Base-by-base conservation (phyloP, 148 eudicot genomes). In the Suaeda aralocaspica region DNA sequence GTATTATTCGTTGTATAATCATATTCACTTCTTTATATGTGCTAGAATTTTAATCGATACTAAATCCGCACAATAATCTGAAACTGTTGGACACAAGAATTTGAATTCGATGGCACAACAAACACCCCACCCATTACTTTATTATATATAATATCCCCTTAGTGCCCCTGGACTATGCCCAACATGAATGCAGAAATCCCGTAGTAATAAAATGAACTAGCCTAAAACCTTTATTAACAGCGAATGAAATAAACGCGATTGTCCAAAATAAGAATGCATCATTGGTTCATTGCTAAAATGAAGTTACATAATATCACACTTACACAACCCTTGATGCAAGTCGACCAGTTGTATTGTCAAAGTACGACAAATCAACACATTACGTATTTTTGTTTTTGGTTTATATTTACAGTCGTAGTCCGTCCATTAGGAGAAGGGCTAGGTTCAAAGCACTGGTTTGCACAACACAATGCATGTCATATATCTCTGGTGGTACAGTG, bases 391-490 rank as follows among this genome's bases (percentile, higher is more conserved):
- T 64, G 22, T 48, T 58, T n/a, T 5, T 19, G 39, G 49, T n/a
- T 9, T 61, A 41, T 31, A 19, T 67, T 34, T 68, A n/a, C n/a
- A n/a, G n/a, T n/a, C n/a, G n/a, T 13, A 55, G 63, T 15, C n/a
- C 72, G 39, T 60, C 46, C 33, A 68, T 12, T 39, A 21, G 33
- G 64, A 29, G n/a, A 21, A 52, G 22, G 31, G 39, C 30, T 16
- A 72, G 75, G 62, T 80, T 73, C 83, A 33, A 46, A 51, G 26
- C 39, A 57, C 48, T 30, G 26, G 12, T 48, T 65, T 67, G 83
- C n/a, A 76, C 83, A 80, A 59, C 77, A 68, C 75, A 62, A 5
- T 8, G 41, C 41, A 36, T 75, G 69, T 46, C 67, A 59, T 59
- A n/a, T n/a, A 44, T 2, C 26, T 19, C 13, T 26, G 24, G 31